Base-by-base conservation (phyloP, 73 alveolate genomes). In the Halteria grandinella region DNA sequence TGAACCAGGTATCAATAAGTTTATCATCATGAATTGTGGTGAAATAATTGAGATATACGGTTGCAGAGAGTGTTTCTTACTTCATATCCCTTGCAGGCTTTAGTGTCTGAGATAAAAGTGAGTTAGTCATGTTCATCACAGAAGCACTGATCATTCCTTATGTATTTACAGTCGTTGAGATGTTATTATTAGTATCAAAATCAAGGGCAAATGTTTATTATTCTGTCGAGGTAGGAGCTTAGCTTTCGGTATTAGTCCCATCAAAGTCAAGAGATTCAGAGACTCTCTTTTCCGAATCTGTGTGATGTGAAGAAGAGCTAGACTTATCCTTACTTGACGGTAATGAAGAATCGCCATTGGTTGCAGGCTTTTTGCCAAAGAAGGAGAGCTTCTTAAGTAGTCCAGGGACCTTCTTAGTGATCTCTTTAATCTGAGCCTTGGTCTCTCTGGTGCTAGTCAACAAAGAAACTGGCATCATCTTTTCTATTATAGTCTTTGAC, bases 61-160 rank as follows among this genome's bases (percentile, higher is more conserved):
- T 59, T 0, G 83, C 83, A 23, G 69, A 49, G 18, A 48, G 25
- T 6, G 58, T 70, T 45, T 70, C 83, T 70, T 70, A 25, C 51
- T 59, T 70, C 2, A 39, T 28, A 27, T 70, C 83, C 18, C 80
- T 41, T 21, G 17, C 32, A 17, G 66, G 63, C 2, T 40, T 57
- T 6, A n/a, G n/a, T n/a, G n/a, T n/a, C n/a, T n/a, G n/a, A n/a
- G n/a, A n/a, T n/a, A n/a, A n/a, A n/a, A n/a, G n/a, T n/a, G n/a
- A n/a, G n/a, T n/a, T 36, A 5, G n/a, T 36, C 47, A 36, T 36
- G 11, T 11, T 36, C 47, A 36, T 11, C 11, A 11, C 5, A 11
- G 47, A 11, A 36, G n/a, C 11, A 7, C 47, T 36, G n/a, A 7
- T 36, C n/a, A 5, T 36, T 5, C 47, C 11, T 36, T 11, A 7